Evolutionary conservation across 1,139 yeast species (phyloP).

Genomic region (Diutina neorugosa): DNA sequence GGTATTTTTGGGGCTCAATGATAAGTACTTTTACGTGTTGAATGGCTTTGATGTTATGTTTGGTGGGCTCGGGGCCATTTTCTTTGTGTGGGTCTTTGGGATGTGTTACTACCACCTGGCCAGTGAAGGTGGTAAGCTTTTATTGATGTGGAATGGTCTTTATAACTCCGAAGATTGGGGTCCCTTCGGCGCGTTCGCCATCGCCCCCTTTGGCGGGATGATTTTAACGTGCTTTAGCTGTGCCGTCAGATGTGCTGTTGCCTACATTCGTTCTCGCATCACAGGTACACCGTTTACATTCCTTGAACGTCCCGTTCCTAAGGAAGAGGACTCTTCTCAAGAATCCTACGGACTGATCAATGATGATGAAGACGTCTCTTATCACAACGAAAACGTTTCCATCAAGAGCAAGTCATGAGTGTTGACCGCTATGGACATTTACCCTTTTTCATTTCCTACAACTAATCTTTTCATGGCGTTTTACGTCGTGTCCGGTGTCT

Average conservation of each 20-base stretch:
- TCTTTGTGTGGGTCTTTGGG: conserved; percentile 77
- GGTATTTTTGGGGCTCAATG: conserved; percentile 68
- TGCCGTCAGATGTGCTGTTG: neutral
- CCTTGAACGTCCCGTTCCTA: neutral
- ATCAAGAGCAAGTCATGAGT: neutral
- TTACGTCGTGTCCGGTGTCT: neutral
- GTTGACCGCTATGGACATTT: neutral
- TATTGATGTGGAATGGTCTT: conserved; percentile 67
- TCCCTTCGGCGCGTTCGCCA: conserved; percentile 87
- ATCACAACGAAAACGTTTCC: neutral
- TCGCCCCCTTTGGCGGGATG: conserved; percentile 78
- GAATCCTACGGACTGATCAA: neutral
- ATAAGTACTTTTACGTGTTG: conserved; percentile 48
- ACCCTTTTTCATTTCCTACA: neutral
- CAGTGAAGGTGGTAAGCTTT: conserved; percentile 62
- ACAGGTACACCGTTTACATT: neutral
- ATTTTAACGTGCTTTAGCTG: conserved; percentile 33
- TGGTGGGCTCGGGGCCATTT: conserved; percentile 74
- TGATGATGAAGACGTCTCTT: neutral
- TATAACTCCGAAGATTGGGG: conserved; percentile 80
- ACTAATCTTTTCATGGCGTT: neutral
- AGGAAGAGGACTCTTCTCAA: neutral
- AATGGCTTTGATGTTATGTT: conserved; percentile 74
- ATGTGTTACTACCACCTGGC: conserved; percentile 64
- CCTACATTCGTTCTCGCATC: neutral